Evolutionary conservation across 75 land plant genomes (phyloP).

Genomic region (Larix kaempferi): DNA sequence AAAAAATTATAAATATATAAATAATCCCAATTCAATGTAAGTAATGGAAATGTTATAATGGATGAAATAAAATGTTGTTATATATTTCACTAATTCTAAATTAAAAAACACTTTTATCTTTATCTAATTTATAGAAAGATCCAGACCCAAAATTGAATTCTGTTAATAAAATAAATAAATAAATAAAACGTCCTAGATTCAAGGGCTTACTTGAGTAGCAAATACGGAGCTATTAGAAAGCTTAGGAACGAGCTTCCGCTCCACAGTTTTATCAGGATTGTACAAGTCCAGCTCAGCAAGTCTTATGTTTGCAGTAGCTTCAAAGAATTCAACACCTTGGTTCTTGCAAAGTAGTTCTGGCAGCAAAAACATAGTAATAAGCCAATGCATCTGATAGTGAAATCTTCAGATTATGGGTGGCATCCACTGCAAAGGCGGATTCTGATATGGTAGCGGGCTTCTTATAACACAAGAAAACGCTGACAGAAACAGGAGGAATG

Average conservation of each 20-base stretch:
- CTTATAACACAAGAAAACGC: constrained; percentile 48
- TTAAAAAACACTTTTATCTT: too few relatives aligned
- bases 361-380: constrained; percentile 36
- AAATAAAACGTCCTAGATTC: too few relatives aligned
- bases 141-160: too few relatives aligned
- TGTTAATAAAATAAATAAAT: too few relatives aligned
- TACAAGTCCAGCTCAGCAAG: constrained; percentile 27
- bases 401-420: constrained; percentile 17
- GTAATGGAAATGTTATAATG: too few relatives aligned
- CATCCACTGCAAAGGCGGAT: background rate
- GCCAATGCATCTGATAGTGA: constrained; percentile 33
- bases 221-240: constrained; percentile 26
- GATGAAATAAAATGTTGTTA: too few relatives aligned
- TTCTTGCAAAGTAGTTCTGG: constrained; percentile 44
- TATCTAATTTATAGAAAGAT: too few relatives aligned
- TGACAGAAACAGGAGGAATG: constrained; percentile 35
- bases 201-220: constrained; percentile 29
- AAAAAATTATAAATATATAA: too few relatives aligned
- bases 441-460: background rate
- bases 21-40: too few relatives aligned
- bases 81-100: too few relatives aligned
- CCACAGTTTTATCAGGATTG: constrained; percentile 24
- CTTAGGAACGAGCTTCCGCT: constrained; percentile 43
- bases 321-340: constrained; percentile 38
- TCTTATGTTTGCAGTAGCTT: constrained; percentile 24